Percentiles rank a stretch among this genome's conserved stretches.
Conservation (phyloP, 179 eudicot species). For the Corrigiola litoralis region DNA sequence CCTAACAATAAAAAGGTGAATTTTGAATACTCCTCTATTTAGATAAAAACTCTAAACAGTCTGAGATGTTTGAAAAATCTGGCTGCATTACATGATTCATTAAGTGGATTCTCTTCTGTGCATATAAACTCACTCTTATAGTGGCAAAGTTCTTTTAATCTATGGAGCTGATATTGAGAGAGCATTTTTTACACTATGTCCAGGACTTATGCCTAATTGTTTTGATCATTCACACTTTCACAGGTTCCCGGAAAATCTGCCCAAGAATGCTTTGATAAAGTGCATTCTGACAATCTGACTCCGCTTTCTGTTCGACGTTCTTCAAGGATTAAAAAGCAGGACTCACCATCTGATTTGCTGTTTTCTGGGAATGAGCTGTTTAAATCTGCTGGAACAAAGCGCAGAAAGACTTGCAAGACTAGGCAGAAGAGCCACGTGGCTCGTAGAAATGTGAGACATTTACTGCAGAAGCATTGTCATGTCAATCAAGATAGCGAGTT, state of each 20-base stretch:
- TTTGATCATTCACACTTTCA: slow-evolving; percentile 6
- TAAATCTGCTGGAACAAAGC: slow-evolving; percentile 29
- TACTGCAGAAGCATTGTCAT: slow-evolving; percentile 50
- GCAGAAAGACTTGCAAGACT: slow-evolving; percentile 27
- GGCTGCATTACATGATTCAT: too few relatives aligned
- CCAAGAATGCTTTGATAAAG: slow-evolving; percentile 81
- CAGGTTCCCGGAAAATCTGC: slow-evolving; percentile 94
- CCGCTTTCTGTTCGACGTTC: slow-evolving; percentile 49
- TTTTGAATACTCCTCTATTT: too few relatives aligned
- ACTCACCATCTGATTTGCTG: slow-evolving; percentile 18
- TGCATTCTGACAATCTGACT: slow-evolving; percentile 59
- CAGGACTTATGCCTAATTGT: not conserved
- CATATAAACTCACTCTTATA: too few relatives aligned
- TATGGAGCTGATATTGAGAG: too few relatives aligned
- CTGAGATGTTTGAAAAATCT: too few relatives aligned
- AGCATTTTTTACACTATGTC: not conserved
- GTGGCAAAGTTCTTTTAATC: not conserved
- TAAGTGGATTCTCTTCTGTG: too few relatives aligned
- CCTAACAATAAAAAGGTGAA: too few relatives aligned
- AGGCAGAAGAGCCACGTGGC: slow-evolving; percentile 40
- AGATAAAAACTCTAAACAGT: too few relatives aligned
- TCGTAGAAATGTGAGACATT: slow-evolving; percentile 63
- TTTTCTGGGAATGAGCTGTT: slow-evolving; percentile 44
- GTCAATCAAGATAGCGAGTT: slow-evolving; percentile 39
- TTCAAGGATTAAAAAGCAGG: slow-evolving; percentile 40